Conservation (phyloP, 2,329 filamentous ascomycete genomes). For the Penicillium rolfsii region DNA sequence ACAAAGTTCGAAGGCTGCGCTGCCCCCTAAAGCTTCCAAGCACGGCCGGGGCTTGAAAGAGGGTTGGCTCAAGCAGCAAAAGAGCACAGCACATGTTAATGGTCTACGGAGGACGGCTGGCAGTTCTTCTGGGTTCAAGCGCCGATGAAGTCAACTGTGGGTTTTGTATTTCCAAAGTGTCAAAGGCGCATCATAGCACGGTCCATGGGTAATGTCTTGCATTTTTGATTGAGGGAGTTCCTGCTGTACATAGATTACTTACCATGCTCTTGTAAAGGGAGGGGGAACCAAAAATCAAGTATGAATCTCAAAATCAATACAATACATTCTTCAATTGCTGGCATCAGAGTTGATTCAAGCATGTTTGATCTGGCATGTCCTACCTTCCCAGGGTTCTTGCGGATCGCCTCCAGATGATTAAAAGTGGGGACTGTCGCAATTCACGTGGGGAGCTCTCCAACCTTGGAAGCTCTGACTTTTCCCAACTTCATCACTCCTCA, state of each 20-base stretch:
- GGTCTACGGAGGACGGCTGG: conserved; percentile 44
- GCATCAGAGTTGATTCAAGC: not conserved
- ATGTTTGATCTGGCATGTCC: conserved; percentile 1
- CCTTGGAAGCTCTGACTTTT: conserved; percentile 25
- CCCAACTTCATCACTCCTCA: conserved; percentile 16
- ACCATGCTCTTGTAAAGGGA: not conserved
- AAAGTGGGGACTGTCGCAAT: conserved; percentile 22
- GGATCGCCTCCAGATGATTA: conserved; percentile 25
- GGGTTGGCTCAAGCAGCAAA: conserved; percentile 44
- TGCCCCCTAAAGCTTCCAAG: conserved; percentile 52
- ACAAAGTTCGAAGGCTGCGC: conserved; percentile 43
- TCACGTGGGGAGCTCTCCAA: conserved; percentile 18
- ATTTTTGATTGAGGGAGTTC: conserved; percentile 5
- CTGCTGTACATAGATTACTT: not conserved
- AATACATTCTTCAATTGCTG: not conserved
- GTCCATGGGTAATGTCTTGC: conserved; percentile 6
- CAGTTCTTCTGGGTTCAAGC: conserved; percentile 43
- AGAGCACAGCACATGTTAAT: conserved; percentile 37
- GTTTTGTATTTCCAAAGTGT: not conserved
- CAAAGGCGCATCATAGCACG: not conserved
- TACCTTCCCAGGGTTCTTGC: not conserved
- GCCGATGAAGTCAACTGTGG: conserved; percentile 29
- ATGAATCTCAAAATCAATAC: not conserved
- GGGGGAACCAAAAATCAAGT: not conserved
- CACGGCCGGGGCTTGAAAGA: conserved; percentile 42